A percentile compares a stretch with the other conserved stretches of the same genome.
Conservation (phyloP, 345 rosid genomes). For the Gossypium ekmanianum region DNA sequence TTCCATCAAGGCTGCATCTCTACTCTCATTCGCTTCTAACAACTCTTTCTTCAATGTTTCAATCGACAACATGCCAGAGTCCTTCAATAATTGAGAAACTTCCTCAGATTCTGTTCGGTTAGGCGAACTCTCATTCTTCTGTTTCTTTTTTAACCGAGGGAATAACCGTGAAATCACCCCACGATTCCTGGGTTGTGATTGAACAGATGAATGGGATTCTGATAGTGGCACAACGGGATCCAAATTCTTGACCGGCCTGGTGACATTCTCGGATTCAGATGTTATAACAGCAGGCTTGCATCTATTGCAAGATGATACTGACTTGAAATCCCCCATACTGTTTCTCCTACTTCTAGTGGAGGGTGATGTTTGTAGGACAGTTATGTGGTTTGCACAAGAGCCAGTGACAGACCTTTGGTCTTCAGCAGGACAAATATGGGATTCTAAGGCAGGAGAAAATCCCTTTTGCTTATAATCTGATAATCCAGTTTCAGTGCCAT, state of each 20-base stretch:
- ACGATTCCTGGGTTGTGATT: conserved; percentile 53
- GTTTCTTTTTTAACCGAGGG: conserved; percentile 72
- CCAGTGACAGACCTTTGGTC: conserved; percentile 50
- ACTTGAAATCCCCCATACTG: conserved; percentile 57
- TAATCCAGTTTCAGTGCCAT: conserved; percentile 37
- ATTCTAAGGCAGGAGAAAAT: conserved; percentile 32
- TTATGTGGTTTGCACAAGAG: conserved; percentile 36
- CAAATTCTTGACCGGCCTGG: conserved; percentile 42
- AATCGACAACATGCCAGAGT: conserved; percentile 45
- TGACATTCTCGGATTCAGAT: conserved; percentile 35
- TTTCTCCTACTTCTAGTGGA: conserved; percentile 52
- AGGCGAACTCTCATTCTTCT: conserved; percentile 59
- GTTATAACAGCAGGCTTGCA: conserved; percentile 52
- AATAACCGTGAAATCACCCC: conserved; percentile 78
- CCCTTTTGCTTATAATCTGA: conserved; percentile 62
- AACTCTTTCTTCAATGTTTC: conserved; percentile 72
- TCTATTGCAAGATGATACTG: conserved; percentile 63
- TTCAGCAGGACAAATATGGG: conserved; percentile 50
- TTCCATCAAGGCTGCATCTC: conserved; percentile 70
- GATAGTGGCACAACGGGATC: conserved; percentile 72
- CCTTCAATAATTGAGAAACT: conserved; percentile 60
- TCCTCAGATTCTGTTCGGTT: conserved; percentile 71
- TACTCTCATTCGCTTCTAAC: conserved; percentile 65
- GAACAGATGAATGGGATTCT: conserved; percentile 57
- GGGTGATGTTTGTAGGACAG: conserved; percentile 45